Evolutionary conservation across 169 alveolate genomes (phyloP), one percentile per base, ranked within the genome.

Genomic region (Plasmodium blacklocki): DNA sequence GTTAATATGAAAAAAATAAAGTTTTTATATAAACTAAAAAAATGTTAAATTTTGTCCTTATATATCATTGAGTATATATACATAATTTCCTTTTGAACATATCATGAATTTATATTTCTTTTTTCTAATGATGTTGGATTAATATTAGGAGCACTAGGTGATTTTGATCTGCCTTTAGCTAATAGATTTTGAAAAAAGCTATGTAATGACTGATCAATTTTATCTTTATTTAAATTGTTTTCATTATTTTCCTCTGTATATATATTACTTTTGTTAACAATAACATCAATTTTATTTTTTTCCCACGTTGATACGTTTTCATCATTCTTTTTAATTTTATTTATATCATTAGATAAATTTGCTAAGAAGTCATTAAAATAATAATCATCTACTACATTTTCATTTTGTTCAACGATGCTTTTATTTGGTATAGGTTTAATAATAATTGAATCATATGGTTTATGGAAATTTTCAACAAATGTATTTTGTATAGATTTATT

Each of bases 151-250:
- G 76, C 78, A 70, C 71, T 78, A 12, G 89, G 89, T 9, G 89
- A 78, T 59, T 78, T 78, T 12, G 89, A 78, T 32, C 89, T 64
- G 52, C 89, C 89, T 70, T 78, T 78, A 3, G 75, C 89, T 18
- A 78, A 67, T 23, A 78, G 89, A 26, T 56, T 78, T 78, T 78
- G 89, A 66, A 78, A 78, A 78, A 78, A 78, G 18, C 89, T 78
- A 26, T 78, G 89, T 52, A 78, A 64, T 64, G 76, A 78, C 66
- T 78, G 59, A 32, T 78, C 89, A 12, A 52, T 78, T 66, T 78
- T 67, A n/a, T 78, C 89, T 47, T 47, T 56, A 56, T 49, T 73
- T 21, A 47, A 29, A 45, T 47, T 47, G 5, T 73, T 73, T 58
- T 73, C 39, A 47, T 52, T 64, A 47, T 8, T 64, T 14, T 71